Conservation (phyloP, 2,329 filamentous ascomycete genomes). For the Dactylellina cionopaga region DNA sequence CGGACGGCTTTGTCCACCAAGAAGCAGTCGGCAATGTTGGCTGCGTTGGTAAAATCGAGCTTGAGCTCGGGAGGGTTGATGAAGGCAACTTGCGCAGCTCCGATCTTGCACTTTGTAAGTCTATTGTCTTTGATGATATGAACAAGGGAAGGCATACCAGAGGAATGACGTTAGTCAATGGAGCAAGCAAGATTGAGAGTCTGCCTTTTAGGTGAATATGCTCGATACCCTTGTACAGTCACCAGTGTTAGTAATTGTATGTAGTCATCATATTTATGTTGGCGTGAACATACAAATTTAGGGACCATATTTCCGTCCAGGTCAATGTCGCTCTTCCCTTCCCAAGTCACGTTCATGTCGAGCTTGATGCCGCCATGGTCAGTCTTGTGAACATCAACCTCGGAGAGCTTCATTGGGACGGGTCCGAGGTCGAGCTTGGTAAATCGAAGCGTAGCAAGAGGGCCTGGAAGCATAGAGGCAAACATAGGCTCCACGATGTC, state of each 20-base stretch:
- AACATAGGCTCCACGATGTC: conserved; percentile 65
- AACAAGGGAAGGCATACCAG: conserved; percentile 59
- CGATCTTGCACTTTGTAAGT: conserved; percentile 60
- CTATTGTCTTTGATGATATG: background rate
- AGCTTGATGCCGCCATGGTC: conserved; percentile 64
- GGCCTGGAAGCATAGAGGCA: conserved; percentile 63
- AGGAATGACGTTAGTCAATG: conserved; percentile 64
- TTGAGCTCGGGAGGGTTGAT: conserved; percentile 64
- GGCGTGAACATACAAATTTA: conserved; percentile 60
- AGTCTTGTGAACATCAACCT: conserved; percentile 64
- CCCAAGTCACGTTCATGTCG: conserved; percentile 65
- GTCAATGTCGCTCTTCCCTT: conserved; percentile 64
- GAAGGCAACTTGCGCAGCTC: conserved; percentile 65
- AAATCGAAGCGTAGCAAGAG: conserved; percentile 62
- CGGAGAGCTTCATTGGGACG: conserved; percentile 61
- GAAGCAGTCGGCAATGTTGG: conserved; percentile 63
- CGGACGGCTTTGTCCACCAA: conserved; percentile 63
- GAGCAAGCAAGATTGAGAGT: conserved; percentile 63
- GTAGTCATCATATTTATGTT: background rate
- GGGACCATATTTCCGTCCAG: conserved; percentile 63
- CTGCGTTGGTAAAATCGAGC: conserved; percentile 65
- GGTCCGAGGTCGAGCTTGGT: conserved; percentile 64
- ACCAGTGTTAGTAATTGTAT: conserved; percentile 15
- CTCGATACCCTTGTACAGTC: conserved; percentile 62
- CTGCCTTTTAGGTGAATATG: conserved; percentile 63